These are phyloP conservation scores for Citrus sp. DNA, from an alignment of 345 rosid genomes.

Conservation along the genomic window DNA sequence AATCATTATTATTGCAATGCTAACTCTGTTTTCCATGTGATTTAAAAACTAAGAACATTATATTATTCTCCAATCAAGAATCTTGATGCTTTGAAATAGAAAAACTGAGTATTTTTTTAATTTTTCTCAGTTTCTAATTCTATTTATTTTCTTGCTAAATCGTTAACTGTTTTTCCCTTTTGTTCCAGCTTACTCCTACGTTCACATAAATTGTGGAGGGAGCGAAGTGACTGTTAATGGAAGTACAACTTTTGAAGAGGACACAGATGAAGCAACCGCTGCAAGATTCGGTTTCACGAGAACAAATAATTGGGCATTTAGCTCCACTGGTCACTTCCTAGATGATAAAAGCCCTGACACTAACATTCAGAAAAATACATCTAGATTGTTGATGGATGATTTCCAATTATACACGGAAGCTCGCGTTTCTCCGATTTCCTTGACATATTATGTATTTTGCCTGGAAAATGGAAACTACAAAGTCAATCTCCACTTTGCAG, in stretches of 20 bases:
- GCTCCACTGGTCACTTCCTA: constrained; percentile 51
- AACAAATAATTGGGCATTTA: constrained; percentile 36
- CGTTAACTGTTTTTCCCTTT: constrained; percentile 5
- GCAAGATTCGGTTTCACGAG: constrained; percentile 14
- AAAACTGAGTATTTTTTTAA: neutral
- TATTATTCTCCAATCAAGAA: too few relatives aligned
- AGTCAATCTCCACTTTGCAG: constrained; percentile 77
- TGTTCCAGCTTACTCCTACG: constrained; percentile 19
- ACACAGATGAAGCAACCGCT: constrained; percentile 20
- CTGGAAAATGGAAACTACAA: constrained; percentile 39
- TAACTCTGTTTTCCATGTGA: too few relatives aligned
- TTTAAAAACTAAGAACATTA: too few relatives aligned
- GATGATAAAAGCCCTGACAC: neutral
- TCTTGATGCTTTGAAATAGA: too few relatives aligned
- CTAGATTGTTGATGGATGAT: constrained; percentile 11
- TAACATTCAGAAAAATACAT: constrained; percentile 5
- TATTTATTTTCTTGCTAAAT: neutral
- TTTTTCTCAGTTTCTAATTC: neutral
- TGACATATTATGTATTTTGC: constrained; percentile 51
- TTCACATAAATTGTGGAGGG: constrained; percentile 48
- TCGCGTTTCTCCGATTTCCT: constrained; percentile 41
- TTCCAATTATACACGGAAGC: constrained; percentile 36
- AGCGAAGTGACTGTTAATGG: neutral
- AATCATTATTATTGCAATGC: too few relatives aligned
- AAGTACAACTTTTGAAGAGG: constrained; percentile 24